Conservation (phyloP, 345 rosid species). For the Eucalyptus tenuipes region DNA sequence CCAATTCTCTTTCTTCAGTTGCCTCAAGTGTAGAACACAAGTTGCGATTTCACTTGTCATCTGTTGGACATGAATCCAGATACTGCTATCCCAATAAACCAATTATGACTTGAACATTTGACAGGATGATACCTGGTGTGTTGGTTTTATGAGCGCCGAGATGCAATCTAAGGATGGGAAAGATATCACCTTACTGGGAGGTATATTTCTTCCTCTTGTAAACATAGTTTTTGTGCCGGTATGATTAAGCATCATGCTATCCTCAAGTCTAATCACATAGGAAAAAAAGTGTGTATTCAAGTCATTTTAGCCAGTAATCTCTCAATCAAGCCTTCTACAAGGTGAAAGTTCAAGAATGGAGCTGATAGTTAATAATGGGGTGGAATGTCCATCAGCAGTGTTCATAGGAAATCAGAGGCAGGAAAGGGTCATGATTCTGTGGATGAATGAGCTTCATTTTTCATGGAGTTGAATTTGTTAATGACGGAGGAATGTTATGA, state of each 20-base stretch:
- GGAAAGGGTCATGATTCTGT: not conserved
- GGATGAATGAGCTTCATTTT: not conserved
- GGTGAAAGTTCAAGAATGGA: not conserved
- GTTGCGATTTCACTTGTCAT: not conserved
- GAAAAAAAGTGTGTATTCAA: not conserved
- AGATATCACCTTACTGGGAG: conserved; percentile 72
- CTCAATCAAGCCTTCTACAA: not conserved
- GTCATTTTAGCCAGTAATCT: not conserved
- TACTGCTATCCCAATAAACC: not conserved
- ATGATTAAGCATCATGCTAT: not conserved
- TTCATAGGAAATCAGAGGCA: not conserved
- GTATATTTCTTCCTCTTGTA: conserved; percentile 10
- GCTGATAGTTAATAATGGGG: not conserved
- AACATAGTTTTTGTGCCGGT: not conserved
- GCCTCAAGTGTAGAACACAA: not conserved
- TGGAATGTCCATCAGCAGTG: not conserved
- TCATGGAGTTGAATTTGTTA: not conserved
- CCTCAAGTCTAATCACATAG: not conserved
- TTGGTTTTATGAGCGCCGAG: conserved; percentile 72
- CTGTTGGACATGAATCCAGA: not conserved
- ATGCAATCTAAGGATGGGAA: conserved; percentile 42
- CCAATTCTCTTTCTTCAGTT: not conserved
- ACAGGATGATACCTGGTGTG: conserved; percentile 57
- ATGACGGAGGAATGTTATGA: not conserved
- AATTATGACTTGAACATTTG: not conserved